Base-by-base conservation (phyloP, 345 rosid genomes). In the Cardamine occulta region DNA sequence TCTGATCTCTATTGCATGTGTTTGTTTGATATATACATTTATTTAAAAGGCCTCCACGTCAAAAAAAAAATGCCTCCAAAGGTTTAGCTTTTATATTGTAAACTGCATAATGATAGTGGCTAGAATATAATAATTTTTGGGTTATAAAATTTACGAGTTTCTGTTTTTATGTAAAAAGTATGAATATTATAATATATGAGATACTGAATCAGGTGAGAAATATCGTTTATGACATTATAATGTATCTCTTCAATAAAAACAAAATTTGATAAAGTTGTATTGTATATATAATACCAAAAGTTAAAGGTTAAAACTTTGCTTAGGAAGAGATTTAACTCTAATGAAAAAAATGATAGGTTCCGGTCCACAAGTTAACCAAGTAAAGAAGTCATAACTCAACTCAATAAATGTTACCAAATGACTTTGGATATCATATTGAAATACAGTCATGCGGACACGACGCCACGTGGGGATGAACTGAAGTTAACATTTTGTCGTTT, bases 401-500 rank as follows among this genome's bases (percentile, higher is more conserved):
- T 42, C 47, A 12, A 13, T 13, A 44, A 44, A 44, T 44, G 18
- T 44, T 14, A 44, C 49, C n/a, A 42, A 40, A 42, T 14, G 48
- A 14, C 0, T 29, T 32, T 21, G 49, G 35, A 32, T 32, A 23
- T 48, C 19, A 68, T 55, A n/a, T 42, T 1, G 52, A 44, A 9
- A 23, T 28, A 60, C 48, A 51, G 24, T 72, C 42, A 66, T 51
- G 63, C 69, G 56, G 31, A 68, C 56, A 67, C 68, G 74, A 66
- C 23, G 60, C 32, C 60, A 75, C 68, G 74, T 76, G 70, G 5
- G 17, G 31, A 5, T 15, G 49, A 45, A 45, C 17, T 75, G 42
- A 28, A 34, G 48, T 14, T 28, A 2, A 26, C 49, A 21, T 49
- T 49, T 69, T 76, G 80, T 76, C 80, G 75, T 76, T 17, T 76